Evolutionary conservation across 306 rosid genomes (phyloP), one percentile per base, ranked within the genome.

Genomic region (Erythrophleum fordii): DNA sequence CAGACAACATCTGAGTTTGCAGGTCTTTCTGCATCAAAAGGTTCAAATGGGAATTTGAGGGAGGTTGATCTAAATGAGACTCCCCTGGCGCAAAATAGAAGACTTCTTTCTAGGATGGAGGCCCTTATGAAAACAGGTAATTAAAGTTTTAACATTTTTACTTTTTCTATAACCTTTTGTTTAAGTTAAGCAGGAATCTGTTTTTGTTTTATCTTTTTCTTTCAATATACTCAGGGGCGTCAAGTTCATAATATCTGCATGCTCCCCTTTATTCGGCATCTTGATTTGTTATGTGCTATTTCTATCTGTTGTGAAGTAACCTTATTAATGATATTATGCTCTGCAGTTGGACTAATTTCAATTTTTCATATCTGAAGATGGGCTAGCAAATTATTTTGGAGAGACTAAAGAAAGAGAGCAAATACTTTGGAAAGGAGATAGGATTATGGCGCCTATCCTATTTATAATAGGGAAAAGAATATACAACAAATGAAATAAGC

Each of bases 21-120:
- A 7, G 91, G 93, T 76, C 91, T 64, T 86, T 48, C 84, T 20
- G 70, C 86, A 55, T 55, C 88, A 22, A 90, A 81, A 85, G 89
- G 89, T 37, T 88, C 94, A 49, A 86, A 74, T 79, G 98, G 97
- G 11, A 92, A 87, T 77, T 83, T 90, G 65, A 86, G 89, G 65
- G 92, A 89, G 82, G 98, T 93, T 56, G 97, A 96, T 85, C 90
- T 93, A 81, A 92, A 96, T 67, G 99, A 96, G 82, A 92, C 93
- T 12, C 98, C 97, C 7, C 56, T 88, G 39, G 78, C 70, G 59
- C 88, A 85, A 72, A 87, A 83, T 81, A 93, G 80, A 83, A 90
- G 95, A 86, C 97, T 96, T 71, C 88, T 78, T 31, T 78, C 80
- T 39, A 76, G 90, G 84, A 80, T 89, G 90, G 88, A 83, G 69